These are phyloP conservation scores for Alternaria triticina DNA, from an alignment of 2,329 filamentous ascomycete genomes.

Conservation along the genomic window DNA sequence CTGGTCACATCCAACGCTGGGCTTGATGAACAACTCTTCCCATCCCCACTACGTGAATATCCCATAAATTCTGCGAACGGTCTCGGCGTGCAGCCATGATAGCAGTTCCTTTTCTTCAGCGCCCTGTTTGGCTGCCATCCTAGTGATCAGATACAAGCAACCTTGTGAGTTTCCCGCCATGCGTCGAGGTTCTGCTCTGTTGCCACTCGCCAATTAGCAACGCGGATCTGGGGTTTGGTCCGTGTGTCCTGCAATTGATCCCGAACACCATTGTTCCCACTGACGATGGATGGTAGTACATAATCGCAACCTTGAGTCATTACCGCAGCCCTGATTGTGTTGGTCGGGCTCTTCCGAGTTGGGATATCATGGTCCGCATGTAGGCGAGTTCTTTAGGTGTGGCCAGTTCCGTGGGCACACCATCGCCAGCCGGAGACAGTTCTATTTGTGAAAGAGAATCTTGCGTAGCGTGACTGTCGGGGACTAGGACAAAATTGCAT, in stretches of 20 bases:
- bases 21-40: not conserved
- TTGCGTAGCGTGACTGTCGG: not conserved
- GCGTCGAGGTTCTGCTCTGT: not conserved
- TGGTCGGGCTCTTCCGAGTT: not conserved
- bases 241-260: not conserved
- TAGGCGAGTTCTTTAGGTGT: not conserved
- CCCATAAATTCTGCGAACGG: not conserved
- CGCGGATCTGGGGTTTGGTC: not conserved
- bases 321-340: not conserved
- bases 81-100: not conserved
- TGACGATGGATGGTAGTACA: not conserved
- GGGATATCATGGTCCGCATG: not conserved
- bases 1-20: not conserved
- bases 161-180: not conserved
- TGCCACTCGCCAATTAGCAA: not conserved
- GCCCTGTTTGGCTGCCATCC: not conserved
- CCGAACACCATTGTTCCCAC: not conserved
- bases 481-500: not conserved
- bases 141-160: not conserved
- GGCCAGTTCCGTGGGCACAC: not conserved
- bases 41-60: not conserved
- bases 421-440: not conserved
- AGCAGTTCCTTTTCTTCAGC: not conserved
- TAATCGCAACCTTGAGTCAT: not conserved
- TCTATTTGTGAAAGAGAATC: not conserved